Evolutionary conservation across 2,329 filamentous ascomycete genomes (phyloP).

Genomic region (Clarireedia homoeocarpa): DNA sequence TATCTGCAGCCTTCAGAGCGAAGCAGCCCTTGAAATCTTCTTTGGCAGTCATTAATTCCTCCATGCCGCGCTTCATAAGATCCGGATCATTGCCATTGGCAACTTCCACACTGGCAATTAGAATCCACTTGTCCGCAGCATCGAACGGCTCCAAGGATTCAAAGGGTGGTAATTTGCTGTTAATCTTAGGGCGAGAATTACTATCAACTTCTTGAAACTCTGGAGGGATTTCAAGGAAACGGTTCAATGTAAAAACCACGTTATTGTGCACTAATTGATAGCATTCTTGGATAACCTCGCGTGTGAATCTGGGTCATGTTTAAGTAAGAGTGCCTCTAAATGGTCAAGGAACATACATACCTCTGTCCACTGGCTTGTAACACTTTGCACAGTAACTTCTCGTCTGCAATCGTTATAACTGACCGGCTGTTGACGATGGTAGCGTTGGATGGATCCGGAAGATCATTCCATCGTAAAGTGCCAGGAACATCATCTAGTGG

Average conservation of each 20-base stretch:
- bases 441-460: conserved; percentile 43
- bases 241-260: conserved; percentile 23
- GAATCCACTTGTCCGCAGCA: conserved; percentile 43
- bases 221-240: conserved; percentile 20
- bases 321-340: neutral
- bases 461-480: conserved; percentile 49
- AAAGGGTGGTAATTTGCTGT: conserved; percentile 37
- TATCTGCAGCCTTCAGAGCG: conserved; percentile 44
- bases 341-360: conserved; percentile 34
- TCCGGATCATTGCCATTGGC: conserved; percentile 46
- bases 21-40: conserved; percentile 44
- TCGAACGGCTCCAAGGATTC: conserved; percentile 41
- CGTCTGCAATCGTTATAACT: conserved; percentile 24
- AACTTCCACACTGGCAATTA: conserved; percentile 46
- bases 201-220: conserved; percentile 17
- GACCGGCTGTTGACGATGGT: conserved; percentile 25
- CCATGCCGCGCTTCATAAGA: conserved; percentile 46
- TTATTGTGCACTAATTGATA: conserved; percentile 25
- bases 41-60: conserved; percentile 40
- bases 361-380: conserved; percentile 45
- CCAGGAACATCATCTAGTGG: conserved; percentile 35
- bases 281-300: conserved; percentile 20
- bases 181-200: conserved; percentile 22
- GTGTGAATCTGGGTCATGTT: conserved; percentile 19
- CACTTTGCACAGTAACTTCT: conserved; percentile 38